Evolutionary conservation across 345 rosid genomes (phyloP).

Genomic region (Kandelia obovata): DNA sequence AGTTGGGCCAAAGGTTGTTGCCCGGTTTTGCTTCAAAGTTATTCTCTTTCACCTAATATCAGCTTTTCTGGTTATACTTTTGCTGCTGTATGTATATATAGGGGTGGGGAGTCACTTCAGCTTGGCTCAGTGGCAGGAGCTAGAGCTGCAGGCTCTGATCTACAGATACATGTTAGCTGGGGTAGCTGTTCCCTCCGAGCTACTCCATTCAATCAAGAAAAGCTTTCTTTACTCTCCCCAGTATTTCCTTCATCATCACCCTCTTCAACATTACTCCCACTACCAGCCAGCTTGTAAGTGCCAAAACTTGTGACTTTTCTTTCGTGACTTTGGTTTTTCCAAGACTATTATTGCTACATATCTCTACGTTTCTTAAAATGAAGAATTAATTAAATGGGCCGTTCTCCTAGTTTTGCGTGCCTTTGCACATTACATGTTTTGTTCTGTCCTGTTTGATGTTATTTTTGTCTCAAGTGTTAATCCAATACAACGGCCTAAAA

Average conservation of each 20-base stretch:
- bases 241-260: slow-evolving; percentile 51
- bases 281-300: slow-evolving; percentile 76
- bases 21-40: not conserved
- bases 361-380: not conserved
- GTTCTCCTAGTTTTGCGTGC: slow-evolving; percentile 1
- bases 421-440: not conserved
- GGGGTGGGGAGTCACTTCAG: slow-evolving; percentile 77
- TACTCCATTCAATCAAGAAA: slow-evolving; percentile 81
- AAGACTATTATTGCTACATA: not conserved
- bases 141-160: slow-evolving; percentile 92
- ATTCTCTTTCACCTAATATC: not conserved
- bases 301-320: not conserved
- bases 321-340: not conserved
- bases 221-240: slow-evolving; percentile 63
- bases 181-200: slow-evolving; percentile 79
- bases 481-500: not conserved
- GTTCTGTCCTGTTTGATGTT: not conserved
- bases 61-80: not conserved
- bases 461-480: not conserved
- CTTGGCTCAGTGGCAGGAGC: slow-evolving; percentile 87
- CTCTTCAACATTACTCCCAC: slow-evolving; percentile 50
- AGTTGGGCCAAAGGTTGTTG: not conserved
- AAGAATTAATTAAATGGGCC: not conserved
- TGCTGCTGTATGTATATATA: slow-evolving; percentile 15
- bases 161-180: slow-evolving; percentile 91